Percentiles rank a stretch among this genome's conserved stretches.
phyloP scores from a whole-genome alignment of 495 filamentous ascomycete species.

The Zalerion maritima region DNA sequence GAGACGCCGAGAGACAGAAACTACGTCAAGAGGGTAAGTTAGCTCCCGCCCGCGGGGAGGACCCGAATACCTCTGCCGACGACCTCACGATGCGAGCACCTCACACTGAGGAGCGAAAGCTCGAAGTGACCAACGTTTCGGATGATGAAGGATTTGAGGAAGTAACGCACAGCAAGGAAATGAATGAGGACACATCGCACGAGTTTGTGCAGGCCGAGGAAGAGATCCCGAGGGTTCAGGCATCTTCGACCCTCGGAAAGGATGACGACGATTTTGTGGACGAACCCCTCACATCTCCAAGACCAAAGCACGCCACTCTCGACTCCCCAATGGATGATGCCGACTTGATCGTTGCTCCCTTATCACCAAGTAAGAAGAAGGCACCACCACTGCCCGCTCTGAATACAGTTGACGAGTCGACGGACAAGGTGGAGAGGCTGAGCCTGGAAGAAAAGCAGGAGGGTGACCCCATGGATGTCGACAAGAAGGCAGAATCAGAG shows the following conservation, averaged over 20 bases:
- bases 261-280: constrained; percentile 59
- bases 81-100: constrained; percentile 32
- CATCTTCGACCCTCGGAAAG: constrained; percentile 31
- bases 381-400: constrained; percentile 1
- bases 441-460: background rate
- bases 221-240: constrained; percentile 19
- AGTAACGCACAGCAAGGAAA: constrained; percentile 54
- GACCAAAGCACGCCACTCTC: too few relatives aligned
- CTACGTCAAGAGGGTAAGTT: constrained; percentile 57
- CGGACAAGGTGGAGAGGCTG: background rate
- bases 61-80: constrained; percentile 20
- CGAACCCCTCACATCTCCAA: constrained; percentile 48
- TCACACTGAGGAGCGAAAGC: constrained; percentile 33
- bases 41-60: constrained; percentile 18
- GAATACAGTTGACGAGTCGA: background rate
- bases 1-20: constrained; percentile 69
- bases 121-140: constrained; percentile 60
- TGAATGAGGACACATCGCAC: constrained; percentile 44
- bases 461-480: background rate
- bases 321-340: constrained; percentile 28
- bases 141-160: constrained; percentile 96
- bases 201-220: constrained; percentile 34
- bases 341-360: constrained; percentile 31
- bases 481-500: constrained; percentile 3
- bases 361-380: constrained; percentile 32